A percentile compares a stretch with the other conserved stretches of the same genome.
Evolutionary conservation across 148 eudicot species (phyloP).

Genomic region (Vaccinium macrocarpon): DNA sequence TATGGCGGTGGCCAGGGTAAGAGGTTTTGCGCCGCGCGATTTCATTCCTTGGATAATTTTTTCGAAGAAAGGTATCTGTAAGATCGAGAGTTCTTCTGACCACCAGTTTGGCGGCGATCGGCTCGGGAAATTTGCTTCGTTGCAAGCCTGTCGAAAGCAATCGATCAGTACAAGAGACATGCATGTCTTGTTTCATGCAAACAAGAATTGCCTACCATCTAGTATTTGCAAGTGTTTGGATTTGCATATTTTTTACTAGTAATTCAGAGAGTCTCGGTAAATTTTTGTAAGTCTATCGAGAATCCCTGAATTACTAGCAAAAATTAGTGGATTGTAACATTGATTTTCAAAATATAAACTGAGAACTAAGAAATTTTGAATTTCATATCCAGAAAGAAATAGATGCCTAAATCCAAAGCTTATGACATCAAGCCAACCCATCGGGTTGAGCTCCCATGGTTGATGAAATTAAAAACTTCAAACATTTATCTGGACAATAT

Average conservation of each 20-base stretch:
- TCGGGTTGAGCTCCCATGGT: not conserved
- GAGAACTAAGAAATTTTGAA: not conserved
- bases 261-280: not conserved
- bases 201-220: no score
- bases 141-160: conserved; percentile 54
- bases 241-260: not conserved
- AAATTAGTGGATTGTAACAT: no score
- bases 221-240: no score
- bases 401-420: not conserved
- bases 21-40: conserved; percentile 55
- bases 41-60: conserved; percentile 59
- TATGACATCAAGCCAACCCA: no score
- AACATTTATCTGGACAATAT: not conserved
- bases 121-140: conserved; percentile 77
- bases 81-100: conserved; percentile 75
- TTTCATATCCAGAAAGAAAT: not conserved
- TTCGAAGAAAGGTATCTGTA: conserved; percentile 59
- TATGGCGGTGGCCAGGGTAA: conserved; percentile 67
- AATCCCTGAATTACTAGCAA: no score
- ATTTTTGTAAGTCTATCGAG: not conserved
- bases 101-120: conserved; percentile 97
- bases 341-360: no score
- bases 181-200: not conserved
- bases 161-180: not conserved
- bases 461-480: not conserved